Conservation (phyloP, 2,329 filamentous ascomycete species). For the Talaromyces sp. region DNA sequence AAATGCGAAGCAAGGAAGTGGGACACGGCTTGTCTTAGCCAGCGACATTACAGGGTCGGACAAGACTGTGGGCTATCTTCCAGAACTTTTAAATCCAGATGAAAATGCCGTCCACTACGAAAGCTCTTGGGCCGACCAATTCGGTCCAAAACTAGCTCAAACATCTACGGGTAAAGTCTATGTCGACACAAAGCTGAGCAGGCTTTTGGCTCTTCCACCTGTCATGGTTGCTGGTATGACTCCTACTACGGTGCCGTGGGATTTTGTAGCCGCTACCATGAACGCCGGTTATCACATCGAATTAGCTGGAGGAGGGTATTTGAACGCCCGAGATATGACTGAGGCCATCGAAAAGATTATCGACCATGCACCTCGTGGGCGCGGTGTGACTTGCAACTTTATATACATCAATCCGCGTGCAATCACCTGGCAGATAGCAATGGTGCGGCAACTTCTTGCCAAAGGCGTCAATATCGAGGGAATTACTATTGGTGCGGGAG, state of each 20-base stretch:
- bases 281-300: conserved; percentile 93
- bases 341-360: conserved; percentile 79
- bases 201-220: conserved; percentile 77
- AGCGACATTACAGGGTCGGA: conserved; percentile 86
- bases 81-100: background rate
- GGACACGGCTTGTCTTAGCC: conserved; percentile 90
- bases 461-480: conserved; percentile 88
- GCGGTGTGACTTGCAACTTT: conserved; percentile 81
- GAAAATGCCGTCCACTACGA: background rate
- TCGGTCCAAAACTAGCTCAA: conserved; percentile 79
- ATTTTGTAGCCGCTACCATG: conserved; percentile 87
- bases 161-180: conserved; percentile 82
- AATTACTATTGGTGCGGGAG: conserved; percentile 88
- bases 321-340: conserved; percentile 70
- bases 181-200: conserved; percentile 94
- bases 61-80: conserved; percentile 74
- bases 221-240: conserved; percentile 94
- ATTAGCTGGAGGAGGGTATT: conserved; percentile 84
- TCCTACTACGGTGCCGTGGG: conserved; percentile 79
- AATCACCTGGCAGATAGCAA: conserved; percentile 87
- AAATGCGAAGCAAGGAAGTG: conserved; percentile 97
- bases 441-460: conserved; percentile 70
- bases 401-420: conserved; percentile 86
- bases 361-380: conserved; percentile 74
- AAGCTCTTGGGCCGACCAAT: background rate